Percentiles rank a stretch among this genome's conserved stretches.
These are phyloP conservation scores for Ceratobasidium sp. DNA, from an alignment of 1,284 basidiomycete species.

Conservation along the genomic window DNA sequence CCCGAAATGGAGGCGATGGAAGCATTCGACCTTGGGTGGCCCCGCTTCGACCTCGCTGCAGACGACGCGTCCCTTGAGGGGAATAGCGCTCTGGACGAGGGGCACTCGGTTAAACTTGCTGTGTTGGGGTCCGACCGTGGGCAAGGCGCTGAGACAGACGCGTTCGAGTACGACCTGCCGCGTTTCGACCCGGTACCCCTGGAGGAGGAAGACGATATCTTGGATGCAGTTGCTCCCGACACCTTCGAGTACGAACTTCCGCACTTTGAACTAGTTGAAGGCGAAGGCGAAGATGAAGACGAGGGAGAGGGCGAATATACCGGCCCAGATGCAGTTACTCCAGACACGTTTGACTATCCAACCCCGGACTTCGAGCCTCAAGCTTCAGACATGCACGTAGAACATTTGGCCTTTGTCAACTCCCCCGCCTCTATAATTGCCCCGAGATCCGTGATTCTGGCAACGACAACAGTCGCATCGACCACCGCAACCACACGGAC, in stretches of 20 bases:
- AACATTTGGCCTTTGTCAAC: neutral
- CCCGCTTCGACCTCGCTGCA: neutral
- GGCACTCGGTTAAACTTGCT: neutral
- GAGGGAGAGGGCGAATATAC: neutral
- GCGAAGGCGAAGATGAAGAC: constrained; percentile 6
- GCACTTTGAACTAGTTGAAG: constrained; percentile 8
- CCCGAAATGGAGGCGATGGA: neutral
- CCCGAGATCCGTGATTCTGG: neutral
- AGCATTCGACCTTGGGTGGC: constrained; percentile 10
- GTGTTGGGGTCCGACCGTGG: neutral
- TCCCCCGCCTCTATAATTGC: neutral
- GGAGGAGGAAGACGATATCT: constrained; percentile 1
- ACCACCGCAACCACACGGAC: neutral
- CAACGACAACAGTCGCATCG: neutral
- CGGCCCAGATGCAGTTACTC: neutral
- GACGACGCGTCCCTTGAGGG: neutral
- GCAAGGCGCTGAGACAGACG: neutral
- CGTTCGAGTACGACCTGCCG: neutral
- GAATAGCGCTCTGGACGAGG: neutral
- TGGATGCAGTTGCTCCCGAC: neutral
- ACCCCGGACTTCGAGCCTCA: constrained; percentile 26
- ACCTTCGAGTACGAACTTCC: constrained; percentile 4
- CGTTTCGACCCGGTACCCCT: neutral
- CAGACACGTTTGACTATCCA: constrained; percentile 23
- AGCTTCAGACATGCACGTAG: neutral